These are phyloP conservation scores for Stagonosporopsis chrysanthemi DNA, from an alignment of 2,329 filamentous ascomycete genomes.

Conservation along the genomic window DNA sequence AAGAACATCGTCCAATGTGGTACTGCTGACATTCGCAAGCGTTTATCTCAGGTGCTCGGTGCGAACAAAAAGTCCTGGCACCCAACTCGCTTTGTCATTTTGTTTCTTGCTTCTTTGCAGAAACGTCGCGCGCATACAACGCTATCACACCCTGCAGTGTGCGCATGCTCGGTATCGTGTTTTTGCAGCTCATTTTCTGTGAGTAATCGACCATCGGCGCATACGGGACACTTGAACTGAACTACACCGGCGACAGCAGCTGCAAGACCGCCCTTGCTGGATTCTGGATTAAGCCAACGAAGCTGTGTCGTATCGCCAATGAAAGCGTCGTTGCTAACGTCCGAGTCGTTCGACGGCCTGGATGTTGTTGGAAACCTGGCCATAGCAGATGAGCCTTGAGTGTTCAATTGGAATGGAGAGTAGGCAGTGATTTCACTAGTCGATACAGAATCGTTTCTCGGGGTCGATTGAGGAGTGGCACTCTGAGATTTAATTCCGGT, in stretches of 20 bases:
- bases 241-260: constrained; percentile 20
- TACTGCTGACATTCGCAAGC: background rate
- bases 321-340: constrained; percentile 23
- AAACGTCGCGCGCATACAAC: constrained; percentile 35
- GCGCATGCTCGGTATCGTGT: constrained; percentile 37
- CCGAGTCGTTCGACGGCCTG: background rate
- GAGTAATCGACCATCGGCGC: constrained; percentile 32
- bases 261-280: constrained; percentile 5
- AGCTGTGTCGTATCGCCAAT: constrained; percentile 38
- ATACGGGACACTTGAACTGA: constrained; percentile 31
- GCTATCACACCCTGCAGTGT: constrained; percentile 27
- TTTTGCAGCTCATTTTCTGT: constrained; percentile 35
- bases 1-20: too few relatives aligned
- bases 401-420: constrained; percentile 29
- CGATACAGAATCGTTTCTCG: background rate
- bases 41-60: background rate
- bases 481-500: background rate
- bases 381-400: constrained; percentile 3
- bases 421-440: background rate
- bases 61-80: constrained; percentile 23
- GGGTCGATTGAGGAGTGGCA: background rate
- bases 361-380: background rate
- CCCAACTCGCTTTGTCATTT: background rate
- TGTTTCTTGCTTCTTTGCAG: constrained; percentile 23
- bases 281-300: constrained; percentile 32